Base-by-base conservation (phyloP, 108 stramenopile genomes). In the Pseudonitzschia delicatissima region DNA sequence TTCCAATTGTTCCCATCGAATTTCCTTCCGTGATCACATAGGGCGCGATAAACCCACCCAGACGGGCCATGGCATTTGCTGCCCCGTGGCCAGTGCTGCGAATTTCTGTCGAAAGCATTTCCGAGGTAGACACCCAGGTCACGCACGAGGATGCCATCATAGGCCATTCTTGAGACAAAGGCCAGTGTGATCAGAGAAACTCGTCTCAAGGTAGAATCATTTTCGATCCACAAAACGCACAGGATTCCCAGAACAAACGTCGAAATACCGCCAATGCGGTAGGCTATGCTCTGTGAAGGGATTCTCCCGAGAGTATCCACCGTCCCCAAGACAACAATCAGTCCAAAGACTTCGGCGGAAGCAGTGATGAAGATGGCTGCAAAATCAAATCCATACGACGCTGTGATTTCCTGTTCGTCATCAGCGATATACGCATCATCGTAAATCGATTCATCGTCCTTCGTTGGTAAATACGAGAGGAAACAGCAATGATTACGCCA, bases 61-160 rank as follows among this genome's bases (percentile, higher is more conserved):
- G 34, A 37, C 88, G 68, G 4, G 79, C 88, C 33, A 73, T 51
- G 1, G 88, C 88, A 73, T 90, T 87, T 34, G 88, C 85, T 13
- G 80, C 61, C 48, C 77, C 69, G 61, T 90, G 85, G 0, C 88
- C 88, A 3, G 88, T 84, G 1, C 78, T 81, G 33, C 88, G 76
- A 57, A 86, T 81, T 13, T 86, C 82, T 13, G 88, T 90, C 15
- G 83, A 23, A 15, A 84, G 66, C 15, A 90, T 73, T 72, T 64
- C 64, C 21, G 11, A 64, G 15, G 86, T 80, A 20, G 57, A 47
- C 21, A 84, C 82, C 82, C 79, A 80, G 15, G 77, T 80, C 3
- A 49, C 52, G 36, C 72, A 75, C 2, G 62, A 48, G 17, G 64
- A 77, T 28, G 45, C 55, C 82, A 83, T 79, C 55, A 71, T 64